Evolutionary conservation across 2,329 filamentous ascomycete genomes (phyloP), one percentile per base, ranked within the genome.

Genomic region (Microascus cirrosus): DNA sequence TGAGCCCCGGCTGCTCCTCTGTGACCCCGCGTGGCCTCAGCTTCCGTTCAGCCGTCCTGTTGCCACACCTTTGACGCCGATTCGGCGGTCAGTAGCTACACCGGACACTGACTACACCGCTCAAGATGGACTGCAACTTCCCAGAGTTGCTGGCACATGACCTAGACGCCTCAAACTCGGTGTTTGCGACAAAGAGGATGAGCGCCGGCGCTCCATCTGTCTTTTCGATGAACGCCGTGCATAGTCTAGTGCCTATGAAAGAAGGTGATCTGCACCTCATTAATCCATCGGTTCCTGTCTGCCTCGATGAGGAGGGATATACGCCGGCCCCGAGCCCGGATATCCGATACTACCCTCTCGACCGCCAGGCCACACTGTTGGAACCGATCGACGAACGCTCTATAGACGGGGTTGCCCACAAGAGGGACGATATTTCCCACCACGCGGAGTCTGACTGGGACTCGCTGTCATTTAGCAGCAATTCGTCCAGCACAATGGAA

Each of bases 71-170:
- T 12, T 8, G 22, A 50, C 11, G 22, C 45, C 5, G 22, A 50
- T 18, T n/a, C 39, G 39, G 39, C 39, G 39, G 13, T 4, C 39
- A 7, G 39, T 45, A 18, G 39, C 10, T 7, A 45, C 39, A 45
- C 39, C 39, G 39, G 39, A 45, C 39, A 45, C 39, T 18, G n/a
- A 50, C 6, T 3, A 50, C 45, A 50, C 45, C 45, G 45, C 45
- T 48, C 34, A 53, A 25, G 32, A 52, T 59, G 36, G 69, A 69
- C 55, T 74, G 74, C 65, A 83, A 77, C 66, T 69, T 84, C 20
- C 77, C 81, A 2, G 81, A 84, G 66, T 63, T 82, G 45, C 69
- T 84, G n/a, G 80, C 74, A 7, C 73, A 71, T 59, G 79, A 84
- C 61, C 69, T 83, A 53, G 76, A 81, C 63, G 64, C 71, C 24